phyloP scores from a whole-genome alignment of 1,139 yeast genomes.

The Geotrichum fermentans region DNA sequence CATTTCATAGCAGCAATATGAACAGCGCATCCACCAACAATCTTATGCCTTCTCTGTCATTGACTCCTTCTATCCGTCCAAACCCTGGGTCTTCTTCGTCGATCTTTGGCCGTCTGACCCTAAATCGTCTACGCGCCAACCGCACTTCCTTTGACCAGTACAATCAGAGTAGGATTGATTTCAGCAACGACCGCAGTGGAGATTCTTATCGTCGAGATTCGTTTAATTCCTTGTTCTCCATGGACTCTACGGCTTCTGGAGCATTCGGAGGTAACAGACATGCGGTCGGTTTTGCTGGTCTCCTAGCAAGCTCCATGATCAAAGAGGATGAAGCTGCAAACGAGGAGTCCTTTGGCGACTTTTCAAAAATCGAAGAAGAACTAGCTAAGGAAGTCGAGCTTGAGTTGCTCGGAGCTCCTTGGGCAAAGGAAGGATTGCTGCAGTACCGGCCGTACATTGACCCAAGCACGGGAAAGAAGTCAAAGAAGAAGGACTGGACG shows the following conservation, averaged over 20 bases:
- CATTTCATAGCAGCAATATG: not conserved
- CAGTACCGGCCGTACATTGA: slow-evolving; percentile 45
- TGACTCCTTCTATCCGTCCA: slow-evolving; percentile 16
- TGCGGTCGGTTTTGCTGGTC: slow-evolving; percentile 38
- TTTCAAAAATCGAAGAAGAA: slow-evolving; percentile 31
- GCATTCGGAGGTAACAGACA: slow-evolving; percentile 29
- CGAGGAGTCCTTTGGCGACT: slow-evolving; percentile 28
- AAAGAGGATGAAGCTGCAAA: slow-evolving; percentile 24
- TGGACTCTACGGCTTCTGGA: slow-evolving; percentile 28
- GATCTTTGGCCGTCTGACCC: slow-evolving; percentile 14
- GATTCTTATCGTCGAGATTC: slow-evolving; percentile 31
- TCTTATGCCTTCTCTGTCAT: slow-evolving; percentile 19
- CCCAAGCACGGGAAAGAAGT: slow-evolving; percentile 32
- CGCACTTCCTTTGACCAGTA: slow-evolving; percentile 17
- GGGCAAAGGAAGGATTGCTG: slow-evolving; percentile 67
- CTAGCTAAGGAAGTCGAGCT: slow-evolving; percentile 50
- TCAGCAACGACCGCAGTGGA: slow-evolving; percentile 10
- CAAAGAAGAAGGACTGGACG: slow-evolving; percentile 34
- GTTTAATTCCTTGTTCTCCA: slow-evolving; percentile 31
- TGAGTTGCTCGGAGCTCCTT: slow-evolving; percentile 69
- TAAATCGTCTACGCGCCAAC: slow-evolving; percentile 9
- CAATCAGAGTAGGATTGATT: slow-evolving; percentile 28
- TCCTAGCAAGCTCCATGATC: slow-evolving; percentile 35
- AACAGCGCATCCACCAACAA: slow-evolving; percentile 4
- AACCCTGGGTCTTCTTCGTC: slow-evolving; percentile 8